Evolutionary conservation across 2,329 filamentous ascomycete genomes (phyloP).

Genomic region (Aspergillus glaucus): DNA sequence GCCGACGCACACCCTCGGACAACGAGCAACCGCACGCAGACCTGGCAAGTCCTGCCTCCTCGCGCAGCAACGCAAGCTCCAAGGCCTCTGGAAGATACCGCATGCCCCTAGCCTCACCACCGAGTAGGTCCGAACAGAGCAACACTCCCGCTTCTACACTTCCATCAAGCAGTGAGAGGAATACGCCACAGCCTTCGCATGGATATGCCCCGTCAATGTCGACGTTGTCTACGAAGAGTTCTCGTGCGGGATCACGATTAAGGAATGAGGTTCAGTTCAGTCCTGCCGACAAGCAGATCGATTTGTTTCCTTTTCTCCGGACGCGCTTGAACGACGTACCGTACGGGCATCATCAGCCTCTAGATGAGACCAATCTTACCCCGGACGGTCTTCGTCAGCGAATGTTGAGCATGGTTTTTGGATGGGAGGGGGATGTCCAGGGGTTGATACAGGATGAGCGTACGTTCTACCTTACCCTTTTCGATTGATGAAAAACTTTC

Average conservation of each 20-base stretch:
- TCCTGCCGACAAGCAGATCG: conserved; percentile 65
- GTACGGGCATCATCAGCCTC: conserved; percentile 62
- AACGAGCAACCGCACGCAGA: conserved; percentile 59
- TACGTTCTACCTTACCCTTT: conserved; percentile 27
- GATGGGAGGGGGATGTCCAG: conserved; percentile 81
- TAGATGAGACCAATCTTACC: conserved; percentile 56
- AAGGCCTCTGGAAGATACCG: conserved; percentile 43
- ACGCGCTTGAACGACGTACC: conserved; percentile 75
- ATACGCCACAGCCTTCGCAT: conserved; percentile 32
- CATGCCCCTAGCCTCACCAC: conserved; percentile 32
- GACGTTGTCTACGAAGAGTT: conserved; percentile 40
- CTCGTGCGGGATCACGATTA: conserved; percentile 57
- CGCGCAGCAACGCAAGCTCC: conserved; percentile 56
- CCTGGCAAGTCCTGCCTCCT: conserved; percentile 62
- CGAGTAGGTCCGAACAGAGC: conserved; percentile 37
- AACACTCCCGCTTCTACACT: conserved; percentile 40
- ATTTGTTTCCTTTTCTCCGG: conserved; percentile 81
- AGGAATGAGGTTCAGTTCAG: conserved; percentile 75
- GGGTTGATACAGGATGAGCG: conserved; percentile 77
- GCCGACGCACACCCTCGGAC: conserved; percentile 68
- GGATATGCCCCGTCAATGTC: conserved; percentile 42
- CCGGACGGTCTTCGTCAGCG: conserved; percentile 75
- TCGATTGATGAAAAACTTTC: not conserved
- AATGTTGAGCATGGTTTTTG: conserved; percentile 92
- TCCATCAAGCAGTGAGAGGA: conserved; percentile 27